Evolutionary conservation across 1,284 basidiomycete genomes (phyloP).

Genomic region (Austroboletus novae-zelandiae): DNA sequence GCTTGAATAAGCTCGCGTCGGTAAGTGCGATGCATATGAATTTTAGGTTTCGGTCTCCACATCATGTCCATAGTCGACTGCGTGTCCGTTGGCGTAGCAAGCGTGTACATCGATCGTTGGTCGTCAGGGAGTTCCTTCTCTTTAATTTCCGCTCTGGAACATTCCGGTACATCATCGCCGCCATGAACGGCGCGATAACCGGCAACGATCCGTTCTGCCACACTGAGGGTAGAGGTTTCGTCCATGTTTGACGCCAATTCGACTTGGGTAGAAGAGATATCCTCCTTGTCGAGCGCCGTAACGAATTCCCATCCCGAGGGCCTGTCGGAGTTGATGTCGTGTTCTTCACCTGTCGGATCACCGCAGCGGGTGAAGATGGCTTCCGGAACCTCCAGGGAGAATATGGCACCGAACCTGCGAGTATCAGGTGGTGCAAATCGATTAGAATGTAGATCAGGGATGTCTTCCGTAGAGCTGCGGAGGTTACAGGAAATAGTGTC

Average conservation of each 20-base stretch:
- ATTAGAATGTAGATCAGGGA: constrained; percentile 1
- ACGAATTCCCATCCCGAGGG: constrained; percentile 15
- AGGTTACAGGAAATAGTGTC: constrained; percentile 5
- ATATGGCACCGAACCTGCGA: constrained; percentile 29
- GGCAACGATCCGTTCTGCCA: constrained; percentile 40
- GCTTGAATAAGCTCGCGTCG: constrained; percentile 37
- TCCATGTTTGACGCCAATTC: constrained; percentile 1
- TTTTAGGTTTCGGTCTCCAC: constrained; percentile 33
- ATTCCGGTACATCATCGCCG: not conserved
- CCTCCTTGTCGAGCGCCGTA: constrained; percentile 1
- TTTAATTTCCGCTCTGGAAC: constrained; percentile 3
- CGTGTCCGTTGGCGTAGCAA: constrained; percentile 13
- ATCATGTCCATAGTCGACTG: constrained; percentile 28
- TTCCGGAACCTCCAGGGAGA: constrained; percentile 11
- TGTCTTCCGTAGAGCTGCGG: not conserved
- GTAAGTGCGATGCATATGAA: constrained; percentile 34
- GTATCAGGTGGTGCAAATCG: constrained; percentile 15
- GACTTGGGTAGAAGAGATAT: not conserved
- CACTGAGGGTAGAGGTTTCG: constrained; percentile 25
- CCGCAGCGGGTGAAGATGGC: constrained; percentile 2
- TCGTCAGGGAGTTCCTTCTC: constrained; percentile 26
- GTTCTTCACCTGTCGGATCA: constrained; percentile 11
- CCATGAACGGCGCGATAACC: constrained; percentile 34
- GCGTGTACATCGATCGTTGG: constrained; percentile 27
- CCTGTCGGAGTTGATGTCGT: constrained; percentile 5